Base-by-base conservation (phyloP, 306 rosid genomes). In the Ormosia emarginata region DNA sequence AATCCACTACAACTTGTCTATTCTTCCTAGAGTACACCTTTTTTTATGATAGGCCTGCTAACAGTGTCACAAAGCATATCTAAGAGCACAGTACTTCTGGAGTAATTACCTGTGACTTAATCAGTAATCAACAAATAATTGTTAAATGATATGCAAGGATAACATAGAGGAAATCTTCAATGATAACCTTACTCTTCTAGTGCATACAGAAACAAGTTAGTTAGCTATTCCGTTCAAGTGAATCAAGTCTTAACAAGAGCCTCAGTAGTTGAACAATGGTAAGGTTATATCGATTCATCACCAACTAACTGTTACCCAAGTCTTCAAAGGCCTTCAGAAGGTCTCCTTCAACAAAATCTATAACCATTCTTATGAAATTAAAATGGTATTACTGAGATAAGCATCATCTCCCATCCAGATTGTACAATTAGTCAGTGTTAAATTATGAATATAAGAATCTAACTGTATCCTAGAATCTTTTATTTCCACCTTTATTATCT, bases 191-290 rank as follows among this genome's bases (percentile, higher is more conserved):
- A 24, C 24, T 24, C 24, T 24, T 24, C 24, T 24, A 24, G 24
- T 24, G 5, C 63, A 61, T 61, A 8, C 64, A 32, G 41, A 57
- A 18, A 7, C 64, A 18, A 24, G 36, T 57, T 10, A 41, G 10
- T 41, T 18, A 29, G 8, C 36, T 24, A 57, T 8, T 50, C 39
- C 5, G 41, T 15, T 55, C 53, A 43, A 65, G 43, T 78, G 12
- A 66, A 44, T 81, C 62, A 40, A 63, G 29, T 63, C 79, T 52
- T 74, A 78, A 62, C 9, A 67, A 71, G 33, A 50, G 66, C 73
- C 8, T 79, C 63, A 24, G 10, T 50, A 65, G 10, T 13, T 39
- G n/a, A 62, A 8, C 33, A 40, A 64, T 7, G 41, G n/a, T 64
- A 36, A 49, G 39, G 50, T 7, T 49, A 37, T 36, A 52, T 12